A percentile compares a stretch with the other conserved stretches of the same genome.
Evolutionary conservation across 495 filamentous ascomycete genomes (phyloP).

Genomic region (Tirmania nivea): DNA sequence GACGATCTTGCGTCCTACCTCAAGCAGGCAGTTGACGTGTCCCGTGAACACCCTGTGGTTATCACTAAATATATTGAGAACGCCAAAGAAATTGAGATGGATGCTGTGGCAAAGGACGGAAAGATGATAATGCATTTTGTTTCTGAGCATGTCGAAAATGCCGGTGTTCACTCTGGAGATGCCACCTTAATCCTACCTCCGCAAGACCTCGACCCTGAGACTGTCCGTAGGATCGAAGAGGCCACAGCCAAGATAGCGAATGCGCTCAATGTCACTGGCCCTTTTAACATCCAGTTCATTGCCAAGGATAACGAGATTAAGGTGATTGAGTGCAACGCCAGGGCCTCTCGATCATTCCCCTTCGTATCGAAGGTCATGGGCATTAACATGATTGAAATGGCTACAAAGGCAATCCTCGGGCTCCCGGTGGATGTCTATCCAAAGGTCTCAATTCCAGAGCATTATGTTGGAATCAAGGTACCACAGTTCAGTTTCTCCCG

Average conservation of each 20-base stretch:
- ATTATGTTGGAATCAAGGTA: constrained; percentile 92
- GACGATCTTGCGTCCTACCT: constrained; percentile 78
- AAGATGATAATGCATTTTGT: constrained; percentile 81
- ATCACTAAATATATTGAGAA: constrained; percentile 98
- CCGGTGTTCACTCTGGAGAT: constrained; percentile 91
- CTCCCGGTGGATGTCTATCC: constrained; percentile 67
- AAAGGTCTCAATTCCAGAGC: constrained; percentile 43
- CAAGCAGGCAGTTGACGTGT: constrained; percentile 70
- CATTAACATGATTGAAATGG: constrained; percentile 94
- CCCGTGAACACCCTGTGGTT: constrained; percentile 86
- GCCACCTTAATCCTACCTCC: constrained; percentile 84
- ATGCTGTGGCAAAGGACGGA: constrained; percentile 75
- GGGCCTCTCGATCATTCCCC: constrained; percentile 87
- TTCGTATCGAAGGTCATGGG: constrained; percentile 99
- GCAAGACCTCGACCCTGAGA: constrained; percentile 78
- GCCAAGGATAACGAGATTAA: constrained; percentile 99
- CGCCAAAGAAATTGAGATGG: constrained; percentile 93
- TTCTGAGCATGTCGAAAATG: constrained; percentile 88
- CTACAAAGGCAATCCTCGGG: constrained; percentile 89
- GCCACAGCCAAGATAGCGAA: constrained; percentile 88
- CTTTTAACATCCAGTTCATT: constrained; percentile 98
- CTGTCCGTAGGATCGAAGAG: constrained; percentile 75
- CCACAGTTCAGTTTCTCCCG: constrained; percentile 98
- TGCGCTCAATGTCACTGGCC: constrained; percentile 87
- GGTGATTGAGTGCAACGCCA: constrained; percentile 97